Evolutionary conservation across 441 rosid species (phyloP).

Genomic region (Mallotus repandus): DNA sequence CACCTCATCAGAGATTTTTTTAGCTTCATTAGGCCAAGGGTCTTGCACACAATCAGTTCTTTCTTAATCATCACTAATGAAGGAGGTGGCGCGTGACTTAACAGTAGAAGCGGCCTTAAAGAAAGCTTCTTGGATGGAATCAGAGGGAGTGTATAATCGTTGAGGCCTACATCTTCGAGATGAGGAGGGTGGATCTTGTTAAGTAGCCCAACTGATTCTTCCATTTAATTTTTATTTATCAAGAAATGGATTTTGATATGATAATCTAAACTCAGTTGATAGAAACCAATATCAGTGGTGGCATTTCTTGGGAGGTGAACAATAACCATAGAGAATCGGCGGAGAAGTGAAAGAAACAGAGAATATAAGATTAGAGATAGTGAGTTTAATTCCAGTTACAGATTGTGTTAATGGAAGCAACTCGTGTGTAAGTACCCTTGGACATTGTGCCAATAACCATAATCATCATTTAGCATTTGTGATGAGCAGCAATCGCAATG

Average conservation of each 20-base stretch:
- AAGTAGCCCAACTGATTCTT: slow-evolving; percentile 31
- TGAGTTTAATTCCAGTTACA: slow-evolving; percentile 39
- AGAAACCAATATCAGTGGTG: slow-evolving; percentile 15
- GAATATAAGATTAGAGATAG: slow-evolving; percentile 31
- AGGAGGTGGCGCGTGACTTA: slow-evolving; percentile 48
- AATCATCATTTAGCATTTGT: slow-evolving; percentile 23
- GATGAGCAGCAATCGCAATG: slow-evolving; percentile 34
- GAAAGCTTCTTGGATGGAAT: slow-evolving; percentile 75
- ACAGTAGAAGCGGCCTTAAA: slow-evolving; percentile 66
- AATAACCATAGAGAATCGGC: slow-evolving; percentile 1
- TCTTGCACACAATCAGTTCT: slow-evolving; percentile 43
- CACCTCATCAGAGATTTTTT: slow-evolving; percentile 14
- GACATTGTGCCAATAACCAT: slow-evolving; percentile 15
- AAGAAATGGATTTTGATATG: neutral
- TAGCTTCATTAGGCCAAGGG: slow-evolving; percentile 31
- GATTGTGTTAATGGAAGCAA: slow-evolving; percentile 25
- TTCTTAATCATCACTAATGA: slow-evolving; percentile 37
- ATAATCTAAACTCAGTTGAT: no score
- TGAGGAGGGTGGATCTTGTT: slow-evolving; percentile 63
- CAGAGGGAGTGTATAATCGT: slow-evolving; percentile 75
- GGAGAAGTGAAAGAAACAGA: slow-evolving; percentile 7
- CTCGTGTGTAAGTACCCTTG: slow-evolving; percentile 35
- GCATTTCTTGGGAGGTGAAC: slow-evolving; percentile 32
- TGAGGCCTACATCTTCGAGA: slow-evolving; percentile 78
- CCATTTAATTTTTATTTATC: slow-evolving; percentile 32